Conservation (phyloP, 768 basidiomycete genomes). For the Lactarius quietus region DNA sequence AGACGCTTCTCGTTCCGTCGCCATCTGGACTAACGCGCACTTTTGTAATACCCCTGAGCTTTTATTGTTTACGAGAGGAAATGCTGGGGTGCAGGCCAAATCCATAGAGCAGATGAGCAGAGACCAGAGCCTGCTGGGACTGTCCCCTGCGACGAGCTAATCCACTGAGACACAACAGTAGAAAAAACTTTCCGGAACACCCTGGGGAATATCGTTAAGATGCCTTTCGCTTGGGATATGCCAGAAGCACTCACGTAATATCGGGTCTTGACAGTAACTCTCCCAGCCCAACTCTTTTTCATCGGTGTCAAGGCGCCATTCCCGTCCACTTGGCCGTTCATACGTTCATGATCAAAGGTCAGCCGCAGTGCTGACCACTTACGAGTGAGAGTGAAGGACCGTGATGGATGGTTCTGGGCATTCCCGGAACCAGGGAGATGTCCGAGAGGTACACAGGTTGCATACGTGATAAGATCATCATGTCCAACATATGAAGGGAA, state of each 20-base stretch:
- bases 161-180: slow-evolving; percentile 40
- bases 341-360: too few relatives aligned
- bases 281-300: slow-evolving; percentile 73
- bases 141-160: slow-evolving; percentile 70
- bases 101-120: slow-evolving; percentile 91
- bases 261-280: slow-evolving; percentile 80
- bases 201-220: slow-evolving; percentile 37
- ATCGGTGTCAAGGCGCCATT: slow-evolving; percentile 76
- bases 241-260: slow-evolving; percentile 56
- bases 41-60: slow-evolving; percentile 52
- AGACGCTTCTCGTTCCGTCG: slow-evolving; percentile 85
- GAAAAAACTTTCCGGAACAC: slow-evolving; percentile 65
- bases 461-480: slow-evolving; percentile 79
- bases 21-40: slow-evolving; percentile 58
- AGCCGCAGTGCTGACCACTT: slow-evolving; percentile 32
- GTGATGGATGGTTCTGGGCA: slow-evolving; percentile 59
- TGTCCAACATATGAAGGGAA: slow-evolving; percentile 82
- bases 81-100: slow-evolving; percentile 78
- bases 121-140: slow-evolving; percentile 87
- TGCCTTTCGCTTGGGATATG: background rate
- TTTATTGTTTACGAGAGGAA: slow-evolving; percentile 69
- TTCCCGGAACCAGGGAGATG: slow-evolving; percentile 51
- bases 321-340: slow-evolving; percentile 37
- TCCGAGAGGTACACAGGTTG: slow-evolving; percentile 37
- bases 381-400: slow-evolving; percentile 53